A percentile compares a stretch with the other conserved stretches of the same genome.
These are phyloP conservation scores for Cystoisospora suis DNA, from an alignment of 169 alveolate species.

Conservation along the genomic window DNA sequence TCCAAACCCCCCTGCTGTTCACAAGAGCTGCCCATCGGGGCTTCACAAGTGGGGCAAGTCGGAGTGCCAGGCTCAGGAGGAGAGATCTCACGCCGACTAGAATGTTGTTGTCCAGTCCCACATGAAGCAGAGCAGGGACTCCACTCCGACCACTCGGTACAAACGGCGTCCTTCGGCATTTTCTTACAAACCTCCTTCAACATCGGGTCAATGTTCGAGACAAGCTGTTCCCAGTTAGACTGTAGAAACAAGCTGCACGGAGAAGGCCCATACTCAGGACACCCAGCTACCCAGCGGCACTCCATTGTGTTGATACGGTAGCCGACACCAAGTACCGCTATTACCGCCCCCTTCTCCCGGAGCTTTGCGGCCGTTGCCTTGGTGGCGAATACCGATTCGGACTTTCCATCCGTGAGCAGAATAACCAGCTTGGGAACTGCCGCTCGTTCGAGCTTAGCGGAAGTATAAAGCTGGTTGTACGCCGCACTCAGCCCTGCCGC, in stretches of 20 bases:
- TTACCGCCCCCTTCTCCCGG: constrained; percentile 27
- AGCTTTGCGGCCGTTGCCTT: not conserved
- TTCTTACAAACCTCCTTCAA: constrained; percentile 52
- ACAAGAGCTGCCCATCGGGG: constrained; percentile 59
- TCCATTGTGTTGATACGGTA: not conserved
- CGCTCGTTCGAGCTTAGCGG: not conserved
- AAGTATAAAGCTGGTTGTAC: not conserved
- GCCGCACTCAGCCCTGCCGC: not conserved
- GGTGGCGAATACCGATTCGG: not conserved
- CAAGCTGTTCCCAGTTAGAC: constrained; percentile 45
- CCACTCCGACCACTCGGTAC: constrained; percentile 71
- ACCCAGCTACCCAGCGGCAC: constrained; percentile 51
- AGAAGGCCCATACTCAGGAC: not conserved
- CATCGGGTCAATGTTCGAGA: not conserved
- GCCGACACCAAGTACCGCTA: constrained; percentile 52
- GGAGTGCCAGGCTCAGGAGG: constrained; percentile 60
- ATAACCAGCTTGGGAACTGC: constrained; percentile 41
- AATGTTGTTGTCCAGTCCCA: constrained; percentile 63
- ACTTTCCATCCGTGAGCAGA: constrained; percentile 54
- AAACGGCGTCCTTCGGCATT: constrained; percentile 64
- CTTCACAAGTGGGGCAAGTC: constrained; percentile 45
- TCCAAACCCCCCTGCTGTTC: constrained; percentile 50
- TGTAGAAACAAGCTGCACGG: constrained; percentile 33
- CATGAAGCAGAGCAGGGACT: constrained; percentile 71
- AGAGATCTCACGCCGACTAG: constrained; percentile 54